Conservation (phyloP, 2,329 filamentous ascomycete genomes). For the Verticillium longisporum region DNA sequence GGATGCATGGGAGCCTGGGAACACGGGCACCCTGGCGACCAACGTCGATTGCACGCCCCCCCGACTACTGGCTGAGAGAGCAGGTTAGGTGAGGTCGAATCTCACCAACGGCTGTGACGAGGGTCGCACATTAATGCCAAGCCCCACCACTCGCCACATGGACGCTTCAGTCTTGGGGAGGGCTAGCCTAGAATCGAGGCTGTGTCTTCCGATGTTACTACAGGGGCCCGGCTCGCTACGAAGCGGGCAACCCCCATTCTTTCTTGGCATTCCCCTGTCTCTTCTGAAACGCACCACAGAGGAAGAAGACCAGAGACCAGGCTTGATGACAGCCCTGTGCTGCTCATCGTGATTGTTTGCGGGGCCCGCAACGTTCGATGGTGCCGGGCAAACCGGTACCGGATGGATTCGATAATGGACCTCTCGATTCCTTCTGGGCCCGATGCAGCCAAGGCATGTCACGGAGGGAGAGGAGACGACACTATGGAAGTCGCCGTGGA, state of each 20-base stretch:
- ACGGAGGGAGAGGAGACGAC: neutral
- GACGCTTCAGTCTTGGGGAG: too few species aligned
- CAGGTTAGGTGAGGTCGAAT: too few species aligned
- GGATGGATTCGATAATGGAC: neutral
- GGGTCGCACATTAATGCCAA: too few species aligned
- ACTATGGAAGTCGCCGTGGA: neutral
- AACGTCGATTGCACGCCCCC: neutral
- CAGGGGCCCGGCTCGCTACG: neutral
- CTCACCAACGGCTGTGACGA: too few species aligned
- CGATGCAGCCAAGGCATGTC: too few species aligned
- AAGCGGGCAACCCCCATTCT: neutral
- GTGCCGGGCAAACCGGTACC: neutral
- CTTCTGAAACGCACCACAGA: neutral
- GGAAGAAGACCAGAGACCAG: neutral
- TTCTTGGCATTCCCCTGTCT: neutral
- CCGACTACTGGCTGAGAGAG: neutral
- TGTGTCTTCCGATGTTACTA: neutral
- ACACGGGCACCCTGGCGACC: neutral
- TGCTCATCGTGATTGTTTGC: neutral
- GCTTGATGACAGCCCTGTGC: neutral
- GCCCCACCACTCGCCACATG: too few species aligned
- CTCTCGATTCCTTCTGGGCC: too few species aligned
- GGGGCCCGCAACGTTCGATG: neutral
- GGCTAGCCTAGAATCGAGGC: neutral
- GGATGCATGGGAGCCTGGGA: neutral